Percentiles rank a stretch among this genome's conserved stretches.
Evolutionary conservation across 1,139 yeast species (phyloP).

Genomic region (Sporopachydermia cereana): DNA sequence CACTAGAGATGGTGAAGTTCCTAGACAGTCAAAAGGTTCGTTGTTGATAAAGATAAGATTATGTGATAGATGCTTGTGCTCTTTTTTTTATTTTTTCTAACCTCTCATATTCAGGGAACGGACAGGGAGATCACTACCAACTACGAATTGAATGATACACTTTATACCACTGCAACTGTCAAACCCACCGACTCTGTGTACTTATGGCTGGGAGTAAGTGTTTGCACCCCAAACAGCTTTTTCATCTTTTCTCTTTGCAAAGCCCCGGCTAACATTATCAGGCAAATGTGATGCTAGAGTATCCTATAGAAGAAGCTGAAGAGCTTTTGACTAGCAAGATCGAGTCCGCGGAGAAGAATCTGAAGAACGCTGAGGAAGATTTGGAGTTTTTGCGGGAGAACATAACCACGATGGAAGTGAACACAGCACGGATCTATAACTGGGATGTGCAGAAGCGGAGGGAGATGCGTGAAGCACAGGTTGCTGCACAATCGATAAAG

Average conservation of each 20-base stretch:
- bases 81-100: slow-evolving; percentile 11
- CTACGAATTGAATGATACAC: slow-evolving; percentile 86
- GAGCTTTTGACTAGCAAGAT: slow-evolving; percentile 55
- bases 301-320: slow-evolving; percentile 80
- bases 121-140: slow-evolving; percentile 47
- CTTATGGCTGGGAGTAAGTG: slow-evolving; percentile 67
- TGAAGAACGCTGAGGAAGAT: slow-evolving; percentile 62
- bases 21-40: slow-evolving; percentile 35
- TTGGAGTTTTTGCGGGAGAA: slow-evolving; percentile 81
- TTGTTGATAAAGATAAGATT: neutral
- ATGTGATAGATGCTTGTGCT: no score
- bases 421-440: slow-evolving; percentile 87
- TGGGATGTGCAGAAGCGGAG: slow-evolving; percentile 90
- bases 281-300: slow-evolving; percentile 95
- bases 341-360: slow-evolving; percentile 46
- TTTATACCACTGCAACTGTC: slow-evolving; percentile 72
- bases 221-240: no score
- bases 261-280: slow-evolving; percentile 6
- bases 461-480: slow-evolving; percentile 20
- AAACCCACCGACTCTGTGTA: slow-evolving; percentile 53
- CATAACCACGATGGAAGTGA: slow-evolving; percentile 96
- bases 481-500: neutral
- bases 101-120: slow-evolving; percentile 24
- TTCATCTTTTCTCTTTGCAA: neutral
- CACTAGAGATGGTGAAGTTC: slow-evolving; percentile 58